Conservation (phyloP, 1,284 basidiomycete genomes). For the Moniliophthora roreri region DNA sequence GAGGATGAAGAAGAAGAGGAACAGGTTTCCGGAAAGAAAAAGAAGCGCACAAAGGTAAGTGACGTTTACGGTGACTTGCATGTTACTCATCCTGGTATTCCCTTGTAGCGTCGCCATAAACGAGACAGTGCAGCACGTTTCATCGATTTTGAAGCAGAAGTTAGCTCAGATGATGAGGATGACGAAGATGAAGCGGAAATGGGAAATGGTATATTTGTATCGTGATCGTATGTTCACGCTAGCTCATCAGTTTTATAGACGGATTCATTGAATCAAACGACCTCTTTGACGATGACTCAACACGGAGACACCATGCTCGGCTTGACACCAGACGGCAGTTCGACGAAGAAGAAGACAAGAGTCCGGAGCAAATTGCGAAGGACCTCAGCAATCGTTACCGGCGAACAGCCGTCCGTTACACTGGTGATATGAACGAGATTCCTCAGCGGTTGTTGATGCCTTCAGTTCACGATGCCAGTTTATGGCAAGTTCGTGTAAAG, state of each 20-base stretch:
- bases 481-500: conserved; percentile 97
- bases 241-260: conserved; percentile 36
- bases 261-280: conserved; percentile 85
- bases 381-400: conserved; percentile 83
- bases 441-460: conserved; percentile 98
- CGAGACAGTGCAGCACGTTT: conserved; percentile 73
- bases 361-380: conserved; percentile 86
- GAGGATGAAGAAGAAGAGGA: conserved; percentile 53
- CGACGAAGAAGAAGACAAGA: conserved; percentile 75
- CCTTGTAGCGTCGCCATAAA: conserved; percentile 59
- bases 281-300: conserved; percentile 69
- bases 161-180: conserved; percentile 93
- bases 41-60: conserved; percentile 58
- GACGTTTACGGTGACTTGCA: conserved; percentile 1
- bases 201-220: conserved; percentile 53
- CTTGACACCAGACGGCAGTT: conserved; percentile 73
- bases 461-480: conserved; percentile 90
- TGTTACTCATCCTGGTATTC: conserved; percentile 11
- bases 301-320: conserved; percentile 72
- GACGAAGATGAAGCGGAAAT: conserved; percentile 91
- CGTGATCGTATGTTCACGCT: background rate
- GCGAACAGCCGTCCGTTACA: conserved; percentile 69
- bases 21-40: conserved; percentile 47
- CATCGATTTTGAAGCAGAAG: conserved; percentile 94
- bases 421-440: conserved; percentile 90